A percentile compares a stretch with the other conserved stretches of the same genome.
These are phyloP conservation scores for Lentinula boryana DNA, from an alignment of 768 basidiomycete species.

Conservation along the genomic window DNA sequence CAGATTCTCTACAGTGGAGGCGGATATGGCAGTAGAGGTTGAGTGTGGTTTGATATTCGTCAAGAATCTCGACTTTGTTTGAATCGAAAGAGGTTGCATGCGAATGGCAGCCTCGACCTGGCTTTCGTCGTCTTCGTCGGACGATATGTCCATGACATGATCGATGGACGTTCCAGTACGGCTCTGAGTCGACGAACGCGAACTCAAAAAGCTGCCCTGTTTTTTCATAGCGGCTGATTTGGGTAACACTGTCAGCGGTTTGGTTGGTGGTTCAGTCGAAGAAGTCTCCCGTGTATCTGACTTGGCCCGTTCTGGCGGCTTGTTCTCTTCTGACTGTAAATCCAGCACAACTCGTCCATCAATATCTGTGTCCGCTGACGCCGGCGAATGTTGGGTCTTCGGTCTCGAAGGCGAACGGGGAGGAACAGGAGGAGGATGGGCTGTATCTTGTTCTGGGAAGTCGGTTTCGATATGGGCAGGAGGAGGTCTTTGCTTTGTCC, in stretches of 20 bases:
- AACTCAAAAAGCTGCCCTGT: conserved; percentile 4
- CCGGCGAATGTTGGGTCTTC: background rate
- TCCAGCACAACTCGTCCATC: background rate
- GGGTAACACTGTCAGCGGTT: background rate
- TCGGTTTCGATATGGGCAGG: background rate
- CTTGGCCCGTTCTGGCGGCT: background rate
- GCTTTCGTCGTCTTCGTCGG: conserved; percentile 28
- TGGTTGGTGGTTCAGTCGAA: background rate
- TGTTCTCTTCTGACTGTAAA: background rate
- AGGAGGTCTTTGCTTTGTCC: background rate
- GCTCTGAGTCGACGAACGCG: background rate
- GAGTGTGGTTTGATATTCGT: background rate
- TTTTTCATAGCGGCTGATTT: background rate
- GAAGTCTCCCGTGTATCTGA: background rate
- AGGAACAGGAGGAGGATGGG: background rate
- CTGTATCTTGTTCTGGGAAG: background rate
- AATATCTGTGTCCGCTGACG: background rate
- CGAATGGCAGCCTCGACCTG: conserved; percentile 10
- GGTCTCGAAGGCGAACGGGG: conserved; percentile 4
- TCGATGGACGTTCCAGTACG: background rate
- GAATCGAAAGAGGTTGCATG: background rate
- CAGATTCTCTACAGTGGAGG: background rate
- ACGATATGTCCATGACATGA: conserved; percentile 36
- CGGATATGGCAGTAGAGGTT: background rate
- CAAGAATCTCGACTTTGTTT: background rate